These are phyloP conservation scores for Starmerella bacillaris DNA, from an alignment of 805 yeast genomes.

Conservation along the genomic window DNA sequence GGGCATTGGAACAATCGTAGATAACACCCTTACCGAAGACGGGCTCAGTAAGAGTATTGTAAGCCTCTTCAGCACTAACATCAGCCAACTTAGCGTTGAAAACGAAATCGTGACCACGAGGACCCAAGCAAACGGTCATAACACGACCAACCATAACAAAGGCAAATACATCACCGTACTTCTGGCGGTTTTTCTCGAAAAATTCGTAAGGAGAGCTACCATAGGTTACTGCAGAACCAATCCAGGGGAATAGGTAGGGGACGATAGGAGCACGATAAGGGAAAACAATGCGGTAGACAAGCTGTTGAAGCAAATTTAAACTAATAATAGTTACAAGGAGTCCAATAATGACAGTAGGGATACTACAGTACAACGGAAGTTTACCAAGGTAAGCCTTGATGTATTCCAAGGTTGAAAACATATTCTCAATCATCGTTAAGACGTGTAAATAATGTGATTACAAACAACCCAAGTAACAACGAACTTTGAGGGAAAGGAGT, in stretches of 20 bases:
- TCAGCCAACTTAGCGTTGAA: conserved; percentile 76
- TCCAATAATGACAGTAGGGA: conserved; percentile 16
- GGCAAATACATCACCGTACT: conserved; percentile 86
- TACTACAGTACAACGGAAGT: conserved; percentile 7
- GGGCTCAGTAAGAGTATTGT: conserved; percentile 94
- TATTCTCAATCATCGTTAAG: not conserved
- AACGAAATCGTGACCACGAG: conserved; percentile 93
- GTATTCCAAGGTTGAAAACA: not conserved
- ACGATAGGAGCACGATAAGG: conserved; percentile 76
- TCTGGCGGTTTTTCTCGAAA: conserved; percentile 55
- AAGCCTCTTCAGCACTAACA: conserved; percentile 93
- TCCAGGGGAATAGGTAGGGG: conserved; percentile 86
- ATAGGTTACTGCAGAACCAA: conserved; percentile 74
- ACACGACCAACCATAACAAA: conserved; percentile 75
- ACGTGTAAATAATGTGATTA: not conserved
- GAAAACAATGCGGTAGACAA: conserved; percentile 18
- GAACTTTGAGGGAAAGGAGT: not conserved
- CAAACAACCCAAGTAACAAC: not conserved
- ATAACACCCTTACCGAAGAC: conserved; percentile 95
- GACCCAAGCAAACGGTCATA: conserved; percentile 93
- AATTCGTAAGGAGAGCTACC: conserved; percentile 91
- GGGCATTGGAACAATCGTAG: conserved; percentile 85
- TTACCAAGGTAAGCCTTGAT: not conserved
- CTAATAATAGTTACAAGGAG: conserved; percentile 13
- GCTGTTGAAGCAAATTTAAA: conserved; percentile 22